phyloP scores from a whole-genome alignment of 768 basidiomycete genomes.

The Pleurotus platypus region DNA sequence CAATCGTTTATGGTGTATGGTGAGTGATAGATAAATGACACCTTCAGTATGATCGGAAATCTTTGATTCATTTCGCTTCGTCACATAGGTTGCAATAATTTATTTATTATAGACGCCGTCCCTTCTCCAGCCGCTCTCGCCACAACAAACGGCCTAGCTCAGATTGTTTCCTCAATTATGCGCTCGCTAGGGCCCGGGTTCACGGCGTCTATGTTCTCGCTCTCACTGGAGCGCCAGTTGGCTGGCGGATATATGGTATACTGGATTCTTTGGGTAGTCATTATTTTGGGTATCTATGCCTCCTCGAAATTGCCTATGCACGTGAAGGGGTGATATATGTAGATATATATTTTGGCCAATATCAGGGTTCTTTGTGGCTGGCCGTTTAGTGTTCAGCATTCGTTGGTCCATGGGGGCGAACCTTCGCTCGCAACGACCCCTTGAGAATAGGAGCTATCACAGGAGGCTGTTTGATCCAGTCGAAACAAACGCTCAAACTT shows the following conservation, averaged over 20 bases:
- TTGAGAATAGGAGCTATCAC: no score
- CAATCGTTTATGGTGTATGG: slow-evolving; percentile 1
- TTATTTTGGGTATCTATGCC: slow-evolving; percentile 10
- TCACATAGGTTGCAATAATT: neutral
- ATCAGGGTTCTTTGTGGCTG: no score
- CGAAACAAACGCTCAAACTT: no score
- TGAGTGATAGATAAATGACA: neutral
- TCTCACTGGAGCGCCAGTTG: slow-evolving; percentile 32
- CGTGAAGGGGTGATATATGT: neutral
- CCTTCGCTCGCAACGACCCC: no score
- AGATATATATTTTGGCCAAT: neutral
- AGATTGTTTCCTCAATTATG: slow-evolving; percentile 27
- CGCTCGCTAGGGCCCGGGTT: slow-evolving; percentile 34
- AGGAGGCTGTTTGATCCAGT: no score
- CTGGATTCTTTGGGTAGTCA: slow-evolving; percentile 13
- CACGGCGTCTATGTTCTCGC: slow-evolving; percentile 39
- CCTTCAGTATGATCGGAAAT: no score
- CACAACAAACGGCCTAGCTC: slow-evolving; percentile 11
- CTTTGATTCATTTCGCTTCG: neutral
- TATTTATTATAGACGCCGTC: neutral
- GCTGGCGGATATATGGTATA: slow-evolving; percentile 35
- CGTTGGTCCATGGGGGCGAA: no score
- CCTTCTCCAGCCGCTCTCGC: neutral
- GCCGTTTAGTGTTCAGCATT: no score
- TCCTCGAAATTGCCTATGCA: neutral